Evolutionary conservation across 2,329 filamentous ascomycete species (phyloP).

Genomic region (Fusarium burgessii): DNA sequence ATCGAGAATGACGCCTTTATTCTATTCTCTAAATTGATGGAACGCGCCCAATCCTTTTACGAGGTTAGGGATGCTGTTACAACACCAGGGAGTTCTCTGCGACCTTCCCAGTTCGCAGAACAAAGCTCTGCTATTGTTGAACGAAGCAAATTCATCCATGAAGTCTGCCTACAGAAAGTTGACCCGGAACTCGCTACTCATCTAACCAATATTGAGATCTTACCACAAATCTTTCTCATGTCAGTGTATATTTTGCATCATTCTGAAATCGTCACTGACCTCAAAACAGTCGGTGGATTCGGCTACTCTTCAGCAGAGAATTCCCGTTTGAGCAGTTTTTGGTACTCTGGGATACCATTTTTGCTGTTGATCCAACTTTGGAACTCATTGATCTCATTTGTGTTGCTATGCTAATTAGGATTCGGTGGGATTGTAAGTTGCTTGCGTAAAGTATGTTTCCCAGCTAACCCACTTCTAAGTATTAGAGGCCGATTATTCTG

Average conservation of each 20-base stretch:
- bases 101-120: slow-evolving; percentile 43
- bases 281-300: slow-evolving; percentile 82
- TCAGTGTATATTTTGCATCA: slow-evolving; percentile 55
- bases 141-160: slow-evolving; percentile 88
- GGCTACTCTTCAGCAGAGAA: slow-evolving; percentile 91
- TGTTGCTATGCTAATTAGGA: slow-evolving; percentile 90
- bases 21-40: slow-evolving; percentile 89
- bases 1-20: slow-evolving; percentile 93
- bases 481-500: slow-evolving; percentile 87
- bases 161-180: slow-evolving; percentile 79
- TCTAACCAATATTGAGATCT: slow-evolving; percentile 83
- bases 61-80: slow-evolving; percentile 64
- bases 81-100: slow-evolving; percentile 28
- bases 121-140: slow-evolving; percentile 76
- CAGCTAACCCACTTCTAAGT: slow-evolving; percentile 63
- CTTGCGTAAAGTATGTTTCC: neutral
- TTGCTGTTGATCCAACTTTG: slow-evolving; percentile 84
- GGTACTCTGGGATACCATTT: slow-evolving; percentile 89
- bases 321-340: slow-evolving; percentile 90
- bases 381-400: slow-evolving; percentile 91
- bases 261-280: slow-evolving; percentile 1
- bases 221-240: slow-evolving; percentile 98
- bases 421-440: slow-evolving; percentile 85
- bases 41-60: slow-evolving; percentile 87
- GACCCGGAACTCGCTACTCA: slow-evolving; percentile 88